phyloP scores from a whole-genome alignment of 2,329 filamentous ascomycete genomes.

The Fusarium napiforme region DNA sequence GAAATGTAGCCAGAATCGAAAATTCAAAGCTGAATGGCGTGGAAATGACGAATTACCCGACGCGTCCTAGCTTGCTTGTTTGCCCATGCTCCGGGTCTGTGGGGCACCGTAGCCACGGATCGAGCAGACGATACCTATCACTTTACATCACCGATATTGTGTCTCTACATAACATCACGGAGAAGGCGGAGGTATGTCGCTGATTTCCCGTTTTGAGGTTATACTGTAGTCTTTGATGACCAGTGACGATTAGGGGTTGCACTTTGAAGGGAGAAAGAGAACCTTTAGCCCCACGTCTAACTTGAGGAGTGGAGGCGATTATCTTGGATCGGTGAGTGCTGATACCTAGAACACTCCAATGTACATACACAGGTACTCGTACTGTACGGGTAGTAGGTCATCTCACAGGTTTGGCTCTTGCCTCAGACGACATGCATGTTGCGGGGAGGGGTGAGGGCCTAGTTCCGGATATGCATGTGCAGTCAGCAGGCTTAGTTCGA shows the following conservation, averaged over 20 bases:
- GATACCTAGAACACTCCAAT: not conserved
- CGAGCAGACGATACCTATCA: conserved; percentile 15
- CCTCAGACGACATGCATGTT: not conserved
- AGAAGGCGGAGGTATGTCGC: not conserved
- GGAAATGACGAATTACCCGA: not conserved
- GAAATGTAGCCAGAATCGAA: not conserved
- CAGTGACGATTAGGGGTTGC: not conserved
- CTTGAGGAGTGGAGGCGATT: not conserved
- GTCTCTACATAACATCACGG: not conserved
- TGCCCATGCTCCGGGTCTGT: conserved; percentile 41
- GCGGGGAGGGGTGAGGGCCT: not conserved
- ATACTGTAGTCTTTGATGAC: not conserved
- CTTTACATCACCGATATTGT: not conserved
- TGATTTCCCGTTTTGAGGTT: not conserved
- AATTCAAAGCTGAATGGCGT: not conserved
- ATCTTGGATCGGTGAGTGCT: not conserved
- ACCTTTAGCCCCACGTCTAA: not conserved
- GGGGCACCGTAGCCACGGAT: conserved; percentile 27
- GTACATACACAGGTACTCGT: not conserved
- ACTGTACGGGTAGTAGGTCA: not conserved
- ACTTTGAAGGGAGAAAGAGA: not conserved
- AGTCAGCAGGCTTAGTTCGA: not conserved
- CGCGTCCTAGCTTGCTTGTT: conserved; percentile 21
- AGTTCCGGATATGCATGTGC: not conserved
- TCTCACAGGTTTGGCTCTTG: not conserved